These are phyloP conservation scores for Flaveria trinervia DNA, from an alignment of 129 eudicot species.

Conservation along the genomic window DNA sequence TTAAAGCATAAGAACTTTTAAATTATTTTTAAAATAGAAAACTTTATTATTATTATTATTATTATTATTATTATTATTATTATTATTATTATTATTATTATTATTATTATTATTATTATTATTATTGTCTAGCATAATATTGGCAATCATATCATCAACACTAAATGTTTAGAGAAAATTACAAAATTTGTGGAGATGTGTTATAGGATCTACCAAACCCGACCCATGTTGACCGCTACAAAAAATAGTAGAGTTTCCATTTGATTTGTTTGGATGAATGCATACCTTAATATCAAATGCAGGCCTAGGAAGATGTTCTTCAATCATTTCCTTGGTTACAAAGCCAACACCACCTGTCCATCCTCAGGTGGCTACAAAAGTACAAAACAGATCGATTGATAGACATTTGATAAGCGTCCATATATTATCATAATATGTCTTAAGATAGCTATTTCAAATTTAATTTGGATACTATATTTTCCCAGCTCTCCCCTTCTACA, in stretches of 20 bases:
- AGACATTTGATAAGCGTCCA: neutral
- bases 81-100: too few species aligned
- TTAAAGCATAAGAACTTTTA: neutral
- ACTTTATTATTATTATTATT: neutral
- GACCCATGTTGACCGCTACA: neutral
- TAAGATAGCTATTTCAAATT: neutral
- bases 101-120: too few species aligned
- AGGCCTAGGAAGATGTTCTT: conserved; percentile 46
- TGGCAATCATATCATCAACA: neutral
- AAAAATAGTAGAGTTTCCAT: neutral
- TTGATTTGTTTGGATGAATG: neutral
- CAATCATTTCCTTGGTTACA: conserved; percentile 53
- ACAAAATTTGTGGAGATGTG: neutral
- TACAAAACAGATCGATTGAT: neutral
- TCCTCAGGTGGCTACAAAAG: conserved; percentile 48
- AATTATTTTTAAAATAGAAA: neutral
- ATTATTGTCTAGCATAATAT: neutral
- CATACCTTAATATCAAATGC: conserved; percentile 52
- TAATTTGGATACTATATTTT: too few species aligned
- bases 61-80: too few species aligned
- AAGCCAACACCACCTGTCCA: conserved; percentile 64
- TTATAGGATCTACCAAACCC: neutral
- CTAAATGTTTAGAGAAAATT: neutral
- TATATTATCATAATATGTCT: neutral
- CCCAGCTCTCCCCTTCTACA: neutral